These are phyloP conservation scores for Coemansia sp. DNA, from an alignment of 192 early-diverging fungal genomes.

Conservation along the genomic window DNA sequence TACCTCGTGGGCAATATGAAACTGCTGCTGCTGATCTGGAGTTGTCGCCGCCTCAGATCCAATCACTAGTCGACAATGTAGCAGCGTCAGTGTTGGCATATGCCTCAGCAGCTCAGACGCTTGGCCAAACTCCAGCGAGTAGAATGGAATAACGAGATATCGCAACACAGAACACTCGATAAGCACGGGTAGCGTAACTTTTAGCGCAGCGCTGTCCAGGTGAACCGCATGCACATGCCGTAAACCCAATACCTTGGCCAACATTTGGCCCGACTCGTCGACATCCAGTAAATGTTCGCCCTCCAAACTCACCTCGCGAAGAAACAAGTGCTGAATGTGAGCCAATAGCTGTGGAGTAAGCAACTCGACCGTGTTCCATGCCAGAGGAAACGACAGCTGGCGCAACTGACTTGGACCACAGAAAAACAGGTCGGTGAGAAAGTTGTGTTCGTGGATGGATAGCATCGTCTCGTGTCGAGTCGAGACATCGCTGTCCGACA, in stretches of 20 bases:
- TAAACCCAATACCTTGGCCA: background rate
- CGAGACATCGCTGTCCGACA: slow-evolving; percentile 13
- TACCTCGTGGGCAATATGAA: background rate
- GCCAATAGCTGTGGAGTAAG: slow-evolving; percentile 7
- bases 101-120: slow-evolving; percentile 1
- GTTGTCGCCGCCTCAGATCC: background rate
- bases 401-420: background rate
- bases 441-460: slow-evolving; percentile 14
- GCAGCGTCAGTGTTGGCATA: background rate
- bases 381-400: slow-evolving; percentile 10
- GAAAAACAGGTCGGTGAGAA: slow-evolving; percentile 18
- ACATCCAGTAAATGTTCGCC: slow-evolving; percentile 16
- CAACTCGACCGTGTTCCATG: slow-evolving; percentile 22
- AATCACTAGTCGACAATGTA: background rate
- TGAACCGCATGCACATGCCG: background rate
- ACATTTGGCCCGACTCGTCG: slow-evolving; percentile 22
- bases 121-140: slow-evolving; percentile 5
- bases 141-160: slow-evolving; percentile 5
- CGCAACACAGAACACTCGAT: background rate
- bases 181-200: background rate
- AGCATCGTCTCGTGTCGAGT: slow-evolving; percentile 14
- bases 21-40: background rate
- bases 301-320: slow-evolving; percentile 15
- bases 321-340: background rate
- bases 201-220: background rate